Evolutionary conservation across 768 basidiomycete genomes (phyloP), one percentile per base, ranked within the genome.

Genomic region (Zangia roseola): DNA sequence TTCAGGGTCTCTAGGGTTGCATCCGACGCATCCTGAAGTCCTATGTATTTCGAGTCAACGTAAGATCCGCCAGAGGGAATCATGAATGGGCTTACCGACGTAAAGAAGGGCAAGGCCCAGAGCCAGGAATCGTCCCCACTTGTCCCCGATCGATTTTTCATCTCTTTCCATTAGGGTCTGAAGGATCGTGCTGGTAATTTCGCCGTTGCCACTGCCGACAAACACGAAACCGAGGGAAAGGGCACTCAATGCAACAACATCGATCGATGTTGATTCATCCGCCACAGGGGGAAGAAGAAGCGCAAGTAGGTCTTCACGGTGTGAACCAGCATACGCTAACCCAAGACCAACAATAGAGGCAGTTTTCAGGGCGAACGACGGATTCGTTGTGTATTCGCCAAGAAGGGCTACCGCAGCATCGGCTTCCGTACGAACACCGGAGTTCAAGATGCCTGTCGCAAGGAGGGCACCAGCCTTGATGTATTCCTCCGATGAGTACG

Each of bases 381-480:
- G 86, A 72, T 91, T 91, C 57, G 91, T 86, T 21, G 91, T 83
- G 69, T 95, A 88, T 14, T 97, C 95, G 13, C 84, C 84, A 3
- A 99, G 81, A 34, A 99, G 79, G 2, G 93, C 94, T 35, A 94
- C 76, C 0, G 94, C 92, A 1, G 93, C 88, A 57, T 99, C 97
- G 12, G 90, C 87, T 67, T 98, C 95, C 3, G 91, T 90, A 42
- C 91, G 84, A 12, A 98, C 85, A 48, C 88, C 84, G 21, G 84
- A 82, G 68, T 94, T 94, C 28, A 98, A 75, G 52, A 98, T 84
- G 52, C 97, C 97, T 10, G 88, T 97, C 0, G 95, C 97, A 26
- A 99, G 80, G 41, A 97, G 80, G 10, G 95, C 94, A 40, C 97
- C 97, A 28, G 94, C 91, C 82, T 98, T 98, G 78, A 98, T 97